Percentiles rank a stretch among this genome's conserved stretches.
Evolutionary conservation across 2,329 filamentous ascomycete species (phyloP).

Genomic region (Curvularia verruculosa): DNA sequence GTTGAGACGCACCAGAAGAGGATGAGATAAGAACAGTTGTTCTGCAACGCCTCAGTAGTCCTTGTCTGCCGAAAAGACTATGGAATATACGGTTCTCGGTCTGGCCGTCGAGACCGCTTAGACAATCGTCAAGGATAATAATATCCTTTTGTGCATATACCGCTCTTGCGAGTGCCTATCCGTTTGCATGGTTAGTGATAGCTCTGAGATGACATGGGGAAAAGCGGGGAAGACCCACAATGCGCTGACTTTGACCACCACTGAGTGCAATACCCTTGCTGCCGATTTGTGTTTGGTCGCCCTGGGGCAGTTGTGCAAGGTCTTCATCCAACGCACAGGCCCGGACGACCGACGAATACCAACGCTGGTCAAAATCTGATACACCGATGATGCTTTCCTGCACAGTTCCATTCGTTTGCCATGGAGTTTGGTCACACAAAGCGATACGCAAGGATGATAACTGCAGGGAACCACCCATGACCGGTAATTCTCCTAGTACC

Average conservation of each 20-base stretch:
- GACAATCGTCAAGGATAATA: slow-evolving; percentile 58
- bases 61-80: slow-evolving; percentile 54
- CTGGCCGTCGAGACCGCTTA: slow-evolving; percentile 58
- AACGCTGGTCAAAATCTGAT: slow-evolving; percentile 44
- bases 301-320: slow-evolving; percentile 40
- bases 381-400: slow-evolving; percentile 48
- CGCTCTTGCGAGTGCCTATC: slow-evolving; percentile 58
- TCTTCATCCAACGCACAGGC: slow-evolving; percentile 46
- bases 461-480: slow-evolving; percentile 40
- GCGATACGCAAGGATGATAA: slow-evolving; percentile 43
- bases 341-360: slow-evolving; percentile 47
- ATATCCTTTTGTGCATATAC: slow-evolving; percentile 57
- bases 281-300: slow-evolving; percentile 55
- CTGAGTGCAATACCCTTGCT: slow-evolving; percentile 60
- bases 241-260: slow-evolving; percentile 60
- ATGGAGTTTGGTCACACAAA: slow-evolving; percentile 48
- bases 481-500: slow-evolving; percentile 43
- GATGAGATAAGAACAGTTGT: slow-evolving; percentile 45
- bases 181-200: slow-evolving; percentile 15
- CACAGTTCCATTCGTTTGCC: slow-evolving; percentile 48
- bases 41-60: slow-evolving; percentile 52
- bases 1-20: slow-evolving; percentile 24
- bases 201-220: slow-evolving; percentile 18
- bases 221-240: slow-evolving; percentile 42
- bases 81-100: slow-evolving; percentile 59